These are phyloP conservation scores for Lactifluus volemus DNA, from an alignment of 768 basidiomycete species.

Conservation along the genomic window DNA sequence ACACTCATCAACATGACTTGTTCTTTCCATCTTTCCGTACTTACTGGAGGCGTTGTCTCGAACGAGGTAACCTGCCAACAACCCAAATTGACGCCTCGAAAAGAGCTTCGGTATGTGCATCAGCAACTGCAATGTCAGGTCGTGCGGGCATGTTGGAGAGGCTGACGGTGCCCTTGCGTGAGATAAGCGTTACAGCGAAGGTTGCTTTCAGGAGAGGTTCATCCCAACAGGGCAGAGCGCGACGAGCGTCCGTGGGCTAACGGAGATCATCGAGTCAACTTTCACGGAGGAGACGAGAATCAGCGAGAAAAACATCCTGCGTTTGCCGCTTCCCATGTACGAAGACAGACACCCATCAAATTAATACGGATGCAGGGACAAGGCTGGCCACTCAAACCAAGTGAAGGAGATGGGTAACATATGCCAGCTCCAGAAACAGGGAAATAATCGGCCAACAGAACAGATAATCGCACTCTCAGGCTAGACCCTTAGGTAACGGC, in stretches of 20 bases:
- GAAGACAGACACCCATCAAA: not conserved
- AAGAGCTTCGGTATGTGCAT: conserved; percentile 16
- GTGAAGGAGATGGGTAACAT: not conserved
- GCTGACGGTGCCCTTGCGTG: conserved; percentile 64
- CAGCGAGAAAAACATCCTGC: not conserved
- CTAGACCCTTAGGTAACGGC: too few species aligned
- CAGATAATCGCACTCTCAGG: too few species aligned
- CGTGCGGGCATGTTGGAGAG: conserved; percentile 81
- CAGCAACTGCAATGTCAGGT: conserved; percentile 39
- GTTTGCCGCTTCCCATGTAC: not conserved
- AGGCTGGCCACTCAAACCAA: not conserved
- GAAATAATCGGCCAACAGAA: not conserved
- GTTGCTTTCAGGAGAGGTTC: conserved; percentile 88
- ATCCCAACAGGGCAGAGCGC: conserved; percentile 87
- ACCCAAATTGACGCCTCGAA: conserved; percentile 26
- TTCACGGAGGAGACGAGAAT: not conserved
- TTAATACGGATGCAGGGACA: not conserved
- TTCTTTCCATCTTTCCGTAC: not conserved
- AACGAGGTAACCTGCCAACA: conserved; percentile 82
- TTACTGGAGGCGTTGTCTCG: conserved; percentile 62
- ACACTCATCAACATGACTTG: not conserved
- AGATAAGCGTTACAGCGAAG: conserved; percentile 68
- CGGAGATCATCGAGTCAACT: not conserved
- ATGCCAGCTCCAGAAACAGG: not conserved
- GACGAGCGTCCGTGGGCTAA: conserved; percentile 81